Conservation (phyloP, 306 rosid genomes). For the Cucumis hystrix region DNA sequence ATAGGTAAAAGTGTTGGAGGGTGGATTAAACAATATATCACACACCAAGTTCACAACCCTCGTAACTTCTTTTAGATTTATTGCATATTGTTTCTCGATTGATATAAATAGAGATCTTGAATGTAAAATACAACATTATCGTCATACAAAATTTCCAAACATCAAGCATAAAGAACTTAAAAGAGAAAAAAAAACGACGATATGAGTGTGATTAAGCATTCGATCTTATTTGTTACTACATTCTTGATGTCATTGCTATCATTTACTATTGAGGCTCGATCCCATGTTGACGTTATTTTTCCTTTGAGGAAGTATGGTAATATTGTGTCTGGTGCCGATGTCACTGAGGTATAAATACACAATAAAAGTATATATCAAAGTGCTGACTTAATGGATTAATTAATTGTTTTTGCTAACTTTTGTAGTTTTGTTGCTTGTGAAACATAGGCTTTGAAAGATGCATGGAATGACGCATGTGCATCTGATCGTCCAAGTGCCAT, state of each 20-base stretch:
- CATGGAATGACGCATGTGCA: too few species aligned
- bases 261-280: neutral
- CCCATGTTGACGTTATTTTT: neutral
- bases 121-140: neutral
- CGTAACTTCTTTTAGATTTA: neutral
- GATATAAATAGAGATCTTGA: neutral
- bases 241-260: neutral
- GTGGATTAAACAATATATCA: too few species aligned
- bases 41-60: too few species aligned
- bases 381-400: neutral
- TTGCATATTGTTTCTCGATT: neutral
- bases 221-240: neutral
- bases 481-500: too few species aligned
- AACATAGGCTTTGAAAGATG: too few species aligned
- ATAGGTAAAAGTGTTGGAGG: too few species aligned
- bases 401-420: too few species aligned
- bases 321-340: neutral
- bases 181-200: neutral
- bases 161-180: too few species aligned
- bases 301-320: slow-evolving; percentile 10
- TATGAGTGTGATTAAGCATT: neutral
- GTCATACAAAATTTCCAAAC: neutral
- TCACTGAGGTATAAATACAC: slow-evolving; percentile 5
- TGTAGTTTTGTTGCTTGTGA: too few species aligned
- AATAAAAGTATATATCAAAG: neutral